Evolutionary conservation across 2,329 filamentous ascomycete species (phyloP), one percentile per base, ranked within the genome.

Genomic region (Cryphonectria nitschkei): DNA sequence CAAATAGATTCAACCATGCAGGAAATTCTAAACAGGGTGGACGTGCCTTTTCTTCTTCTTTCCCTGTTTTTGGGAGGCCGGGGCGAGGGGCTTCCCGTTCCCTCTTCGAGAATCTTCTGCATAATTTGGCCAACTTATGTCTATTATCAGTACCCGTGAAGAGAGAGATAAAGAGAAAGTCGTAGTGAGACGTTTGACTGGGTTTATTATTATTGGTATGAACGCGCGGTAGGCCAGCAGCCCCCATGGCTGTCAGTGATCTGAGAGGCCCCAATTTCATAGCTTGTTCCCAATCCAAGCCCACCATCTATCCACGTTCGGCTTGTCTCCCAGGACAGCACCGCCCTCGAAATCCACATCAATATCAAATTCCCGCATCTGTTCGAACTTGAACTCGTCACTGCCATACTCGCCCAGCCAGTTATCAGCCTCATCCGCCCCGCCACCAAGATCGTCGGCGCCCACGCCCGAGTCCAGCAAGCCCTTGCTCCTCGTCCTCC

Each of bases 291-390:
- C 93, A 78, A 98, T 90, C 95, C 95, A 98, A 76, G 88, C 88
- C 89, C 94, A 97, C 95, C 95, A 98, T 80, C 89, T 91, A 70
- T 92, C 90, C 43, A 94, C 89, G 37, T 91, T 91, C n/a, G 90
- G 85, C 13, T 87, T 90, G 68, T 92, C 88, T 77, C 79, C 88
- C 79, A 79, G 83, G 73, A 91, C 89, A 80, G 90, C 95, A 13
- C 95, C 95, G 0, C 92, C 92, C 19, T 92, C 78, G 3, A 98
- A 90, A 60, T 93, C 90, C 11, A 98, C 88, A 54, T 90, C 88
- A 29, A 97, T 86, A 67, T 94, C 92, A 75, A 93, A 93, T 78
- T 97, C 94, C 76, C 92, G 87, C 88, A 98, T 90, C 82, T 95
- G 89, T 68, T 84, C 84, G 77, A 99, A 98, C 52, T 85, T 86